Percentiles rank a stretch among this genome's conserved stretches.
phyloP scores from a whole-genome alignment of 805 yeast genomes.

The Saturnispora dispora region DNA sequence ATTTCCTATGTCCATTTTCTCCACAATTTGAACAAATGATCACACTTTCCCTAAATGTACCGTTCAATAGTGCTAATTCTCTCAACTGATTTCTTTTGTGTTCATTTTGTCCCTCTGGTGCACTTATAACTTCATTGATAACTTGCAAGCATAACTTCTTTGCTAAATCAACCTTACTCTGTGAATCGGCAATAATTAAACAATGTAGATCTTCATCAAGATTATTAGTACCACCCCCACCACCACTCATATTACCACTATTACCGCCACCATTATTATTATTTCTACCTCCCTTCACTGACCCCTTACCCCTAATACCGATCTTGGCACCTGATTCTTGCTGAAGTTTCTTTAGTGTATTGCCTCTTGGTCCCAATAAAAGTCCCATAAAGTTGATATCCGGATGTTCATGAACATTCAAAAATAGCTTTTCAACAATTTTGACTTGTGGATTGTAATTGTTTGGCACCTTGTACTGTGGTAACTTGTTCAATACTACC shows the following conservation, averaged over 20 bases:
- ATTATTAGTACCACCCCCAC: constrained; percentile 39
- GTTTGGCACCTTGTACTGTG: constrained; percentile 70
- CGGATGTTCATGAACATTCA: constrained; percentile 83
- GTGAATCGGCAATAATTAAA: constrained; percentile 72
- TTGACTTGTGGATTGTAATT: constrained; percentile 52
- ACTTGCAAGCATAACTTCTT: constrained; percentile 64
- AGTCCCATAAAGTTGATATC: constrained; percentile 89
- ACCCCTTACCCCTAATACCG: constrained; percentile 91
- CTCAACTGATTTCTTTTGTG: constrained; percentile 83
- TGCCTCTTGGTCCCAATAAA: constrained; percentile 91
- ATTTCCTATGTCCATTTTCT: constrained; percentile 51
- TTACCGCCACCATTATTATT: constrained; percentile 41
- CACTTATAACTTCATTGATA: constrained; percentile 70
- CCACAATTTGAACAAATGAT: constrained; percentile 60
- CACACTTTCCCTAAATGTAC: constrained; percentile 75
- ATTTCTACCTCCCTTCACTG: constrained; percentile 73
- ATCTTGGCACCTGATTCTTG: constrained; percentile 81
- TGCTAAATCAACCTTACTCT: constrained; percentile 68
- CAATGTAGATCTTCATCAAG: constrained; percentile 85
- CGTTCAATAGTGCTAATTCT: constrained; percentile 88
- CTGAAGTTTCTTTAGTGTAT: constrained; percentile 73
- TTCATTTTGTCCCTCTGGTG: constrained; percentile 92
- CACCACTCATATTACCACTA: constrained; percentile 24
- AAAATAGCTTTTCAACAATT: constrained; percentile 70
- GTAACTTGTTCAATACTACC: constrained; percentile 59